Base-by-base conservation (phyloP, 1,139 yeast species). In the Sugiyamaella neomexicana region DNA sequence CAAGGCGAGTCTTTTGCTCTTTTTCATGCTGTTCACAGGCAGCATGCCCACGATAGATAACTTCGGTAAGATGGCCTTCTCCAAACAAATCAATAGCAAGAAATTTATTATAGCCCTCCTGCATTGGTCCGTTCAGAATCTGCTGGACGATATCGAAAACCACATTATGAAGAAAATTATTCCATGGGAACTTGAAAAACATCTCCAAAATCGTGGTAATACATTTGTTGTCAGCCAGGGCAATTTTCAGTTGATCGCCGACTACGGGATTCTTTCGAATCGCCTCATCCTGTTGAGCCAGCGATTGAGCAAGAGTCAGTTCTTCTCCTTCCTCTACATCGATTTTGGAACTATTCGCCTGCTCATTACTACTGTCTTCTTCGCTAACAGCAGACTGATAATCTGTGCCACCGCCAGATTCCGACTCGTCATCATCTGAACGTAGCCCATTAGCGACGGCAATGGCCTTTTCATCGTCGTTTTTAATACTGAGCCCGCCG, bases 131-230 rank as follows among this genome's bases (percentile, higher is more conserved):
- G 71, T 90, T 91, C 68, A 93, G 80, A 12, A 93, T 86, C 71
- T 93, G 99, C 72, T 95, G 99, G 40, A 93, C 95, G 62, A 93
- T 89, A 71, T 93, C 99, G 74, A 93, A 93, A 7, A 93, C 97
- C 55, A 95, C 99, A 67, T 93, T 93, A 72, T 93, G 99, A 72
- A 95, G 78, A 68, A 93, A 93, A 69, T 93, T 93, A 72, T 93
- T 93, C 99, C 99, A 93, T 4, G 99, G 99, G 71, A 90, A 93
- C 63, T 80, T 80, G 79, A 91, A 87, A 68, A 93, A 91, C 86
- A 93, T 85, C 37, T 83, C 74, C 55, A 91, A 73, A 53, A 93
- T 88, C 50, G 86, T 84, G 46, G 89, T 80, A 50, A 93, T 80
- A 55, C 93, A 86, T 60, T 83, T 83, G 53, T 88, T 86, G 69